Conservation (phyloP, 176 grass and related monocot species). For the Cymbopogon citratus region DNA sequence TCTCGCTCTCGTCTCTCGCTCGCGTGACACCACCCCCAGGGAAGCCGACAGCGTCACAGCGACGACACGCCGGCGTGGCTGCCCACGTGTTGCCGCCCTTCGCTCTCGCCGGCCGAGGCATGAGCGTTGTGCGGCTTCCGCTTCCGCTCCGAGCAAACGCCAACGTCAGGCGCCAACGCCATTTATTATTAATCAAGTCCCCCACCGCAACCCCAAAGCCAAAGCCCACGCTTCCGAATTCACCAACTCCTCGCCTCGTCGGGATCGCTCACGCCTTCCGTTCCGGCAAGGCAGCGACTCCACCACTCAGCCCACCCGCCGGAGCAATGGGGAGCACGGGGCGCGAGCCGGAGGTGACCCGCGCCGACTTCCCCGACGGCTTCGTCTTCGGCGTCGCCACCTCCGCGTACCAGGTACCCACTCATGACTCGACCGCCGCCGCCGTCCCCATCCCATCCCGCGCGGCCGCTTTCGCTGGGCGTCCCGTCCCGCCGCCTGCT, state of each 20-base stretch:
- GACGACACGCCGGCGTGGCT: background rate
- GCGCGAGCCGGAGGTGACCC: slow-evolving; percentile 34
- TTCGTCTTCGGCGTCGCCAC: slow-evolving; percentile 96
- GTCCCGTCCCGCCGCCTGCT: background rate
- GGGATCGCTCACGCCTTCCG: slow-evolving; percentile 17
- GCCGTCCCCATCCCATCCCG: slow-evolving; percentile 5
- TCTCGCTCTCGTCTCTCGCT: background rate
- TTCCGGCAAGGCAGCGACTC: background rate
- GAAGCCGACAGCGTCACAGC: no score
- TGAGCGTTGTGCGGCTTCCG: background rate
- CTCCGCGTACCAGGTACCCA: slow-evolving; percentile 40
- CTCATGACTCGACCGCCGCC: no score
- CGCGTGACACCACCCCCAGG: no score
- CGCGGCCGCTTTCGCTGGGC: background rate
- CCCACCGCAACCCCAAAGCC: background rate
- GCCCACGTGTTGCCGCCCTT: background rate
- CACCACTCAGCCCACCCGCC: background rate
- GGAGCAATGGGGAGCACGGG: slow-evolving; percentile 43
- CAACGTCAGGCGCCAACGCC: background rate
- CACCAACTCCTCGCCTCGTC: background rate
- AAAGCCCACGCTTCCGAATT: background rate
- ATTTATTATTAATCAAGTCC: slow-evolving; percentile 29
- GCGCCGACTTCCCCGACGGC: slow-evolving; percentile 67
- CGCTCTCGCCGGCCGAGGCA: slow-evolving; percentile 1
- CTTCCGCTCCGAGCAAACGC: background rate